Evolutionary conservation across 306 rosid species (phyloP).

Genomic region (Begonia loranthoides): DNA sequence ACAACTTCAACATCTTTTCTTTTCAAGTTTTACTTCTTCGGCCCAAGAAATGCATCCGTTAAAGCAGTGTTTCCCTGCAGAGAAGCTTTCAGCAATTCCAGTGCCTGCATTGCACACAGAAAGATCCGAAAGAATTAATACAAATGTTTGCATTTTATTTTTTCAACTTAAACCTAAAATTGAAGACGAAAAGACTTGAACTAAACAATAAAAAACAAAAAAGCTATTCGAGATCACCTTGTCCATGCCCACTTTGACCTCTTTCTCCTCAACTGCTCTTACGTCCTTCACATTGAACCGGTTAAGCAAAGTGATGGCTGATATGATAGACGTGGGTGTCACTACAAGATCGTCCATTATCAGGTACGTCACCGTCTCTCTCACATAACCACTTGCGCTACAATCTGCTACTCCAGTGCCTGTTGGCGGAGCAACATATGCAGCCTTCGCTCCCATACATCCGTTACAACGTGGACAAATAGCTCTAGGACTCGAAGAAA

Average conservation of each 20-base stretch:
- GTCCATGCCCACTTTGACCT: conserved; percentile 6
- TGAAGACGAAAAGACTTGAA: background rate
- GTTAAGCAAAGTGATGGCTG: conserved; percentile 2
- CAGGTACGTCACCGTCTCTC: conserved; percentile 18
- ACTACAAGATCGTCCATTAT: conserved; percentile 25
- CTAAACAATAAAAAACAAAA: background rate
- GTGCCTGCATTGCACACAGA: conserved; percentile 8
- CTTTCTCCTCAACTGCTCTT: conserved; percentile 12
- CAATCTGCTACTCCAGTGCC: background rate
- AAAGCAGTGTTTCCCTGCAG: conserved; percentile 10
- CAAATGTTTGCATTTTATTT: background rate
- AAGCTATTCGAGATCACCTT: conserved; percentile 9
- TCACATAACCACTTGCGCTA: conserved; percentile 12
- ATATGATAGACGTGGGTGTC: conserved; percentile 14
- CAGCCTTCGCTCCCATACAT: background rate
- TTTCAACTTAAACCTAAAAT: background rate
- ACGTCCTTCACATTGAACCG: conserved; percentile 11
- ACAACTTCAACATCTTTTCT: no score
- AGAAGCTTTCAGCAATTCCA: conserved; percentile 16
- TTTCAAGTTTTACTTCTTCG: no score
- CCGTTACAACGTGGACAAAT: background rate
- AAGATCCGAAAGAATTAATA: no score
- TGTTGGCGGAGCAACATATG: conserved; percentile 2
- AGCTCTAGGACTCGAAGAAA: conserved; percentile 8
- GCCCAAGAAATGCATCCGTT: conserved; percentile 8